Percentiles rank a stretch among this genome's conserved stretches.
Conservation (phyloP, 2,329 filamentous ascomycete genomes). For the Coniella vitis region DNA sequence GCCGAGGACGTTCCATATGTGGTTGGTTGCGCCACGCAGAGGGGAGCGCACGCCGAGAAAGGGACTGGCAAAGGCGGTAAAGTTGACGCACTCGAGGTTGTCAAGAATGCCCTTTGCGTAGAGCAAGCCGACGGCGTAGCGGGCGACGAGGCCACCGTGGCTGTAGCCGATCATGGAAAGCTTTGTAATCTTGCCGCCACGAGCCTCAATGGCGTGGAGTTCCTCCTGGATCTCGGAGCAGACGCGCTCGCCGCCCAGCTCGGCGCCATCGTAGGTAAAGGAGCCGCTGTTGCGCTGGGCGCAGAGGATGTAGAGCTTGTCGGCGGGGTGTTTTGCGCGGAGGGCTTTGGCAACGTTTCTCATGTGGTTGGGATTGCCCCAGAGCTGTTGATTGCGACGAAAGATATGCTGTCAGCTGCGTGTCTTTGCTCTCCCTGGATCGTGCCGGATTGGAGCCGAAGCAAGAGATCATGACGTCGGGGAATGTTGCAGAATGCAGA, state of each 20-base stretch:
- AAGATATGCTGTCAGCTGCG: not conserved
- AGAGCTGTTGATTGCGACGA: constrained; percentile 42
- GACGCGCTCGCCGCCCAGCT: constrained; percentile 60
- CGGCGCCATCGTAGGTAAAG: constrained; percentile 65
- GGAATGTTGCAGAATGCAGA: not conserved
- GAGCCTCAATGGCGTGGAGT: constrained; percentile 46
- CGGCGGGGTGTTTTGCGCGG: constrained; percentile 51
- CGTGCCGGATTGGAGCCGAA: too few species aligned
- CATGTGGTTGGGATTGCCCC: constrained; percentile 74
- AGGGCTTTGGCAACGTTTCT: constrained; percentile 59
- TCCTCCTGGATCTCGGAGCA: constrained; percentile 62
- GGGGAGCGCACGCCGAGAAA: constrained; percentile 72
- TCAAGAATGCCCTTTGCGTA: constrained; percentile 76
- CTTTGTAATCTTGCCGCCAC: constrained; percentile 68
- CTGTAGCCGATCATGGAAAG: constrained; percentile 88
- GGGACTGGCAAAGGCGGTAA: constrained; percentile 84
- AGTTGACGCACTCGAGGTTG: constrained; percentile 77
- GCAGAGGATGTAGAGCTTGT: constrained; percentile 62
- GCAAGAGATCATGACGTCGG: too few species aligned
- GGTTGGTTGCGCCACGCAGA: constrained; percentile 56
- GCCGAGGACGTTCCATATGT: constrained; percentile 77
- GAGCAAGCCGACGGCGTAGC: constrained; percentile 81
- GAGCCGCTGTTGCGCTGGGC: constrained; percentile 67
- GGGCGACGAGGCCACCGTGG: constrained; percentile 75
- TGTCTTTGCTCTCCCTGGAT: too few species aligned